Base-by-base conservation (phyloP, 169 alveolate genomes). In the Eimeria brunetti region DNA sequence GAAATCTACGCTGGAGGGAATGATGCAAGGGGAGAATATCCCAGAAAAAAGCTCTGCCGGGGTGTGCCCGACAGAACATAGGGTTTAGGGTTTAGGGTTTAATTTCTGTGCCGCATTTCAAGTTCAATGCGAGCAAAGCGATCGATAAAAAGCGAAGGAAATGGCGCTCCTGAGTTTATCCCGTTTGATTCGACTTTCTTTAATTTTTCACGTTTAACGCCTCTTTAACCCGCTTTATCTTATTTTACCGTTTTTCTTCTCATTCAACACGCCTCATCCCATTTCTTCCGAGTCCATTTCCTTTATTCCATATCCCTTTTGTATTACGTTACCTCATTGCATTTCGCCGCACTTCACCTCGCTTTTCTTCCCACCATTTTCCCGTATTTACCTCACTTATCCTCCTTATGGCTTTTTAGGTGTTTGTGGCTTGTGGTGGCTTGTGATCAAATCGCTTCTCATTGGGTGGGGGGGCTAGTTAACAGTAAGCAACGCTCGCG, bases 11-110 rank as follows among this genome's bases (percentile, higher is more conserved):
- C n/a, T 14, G 33, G 36, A 7, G 91, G 14, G 27, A 51, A 16
- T 41, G 18, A 30, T 58, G 8, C 46, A 4, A 4, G 46, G 46
- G 46, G 46, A 41, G 91, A 44, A 58, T 4, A 56, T 6, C 91
- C 91, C 3, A 51, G 76, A 30, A 84, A 84, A 22, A 84, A 84
- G 56, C 53, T 84, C 6, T 84, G 91, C 76, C 84, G 51, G 58
- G 58, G 18, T 8, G n/a, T 75, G 58, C 58, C 9, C 20, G 44
- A 30, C 44, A 67, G n/a, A n/a, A n/a, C n/a, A n/a, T n/a, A n/a
- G 76, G 44, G 76, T 30, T 67, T 67, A 30, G 44, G 76, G 44
- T 41, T 67, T 8, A 1, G 76, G 38, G 16, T 67, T 67, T 67
- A 8, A 3, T 38, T 24, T 24, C 24, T 60, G 20, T 30, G n/a